Percentiles rank a stretch among this genome's conserved stretches.
Evolutionary conservation across 2,329 filamentous ascomycete genomes (phyloP).

Genomic region (Arthrobotrys conoides): DNA sequence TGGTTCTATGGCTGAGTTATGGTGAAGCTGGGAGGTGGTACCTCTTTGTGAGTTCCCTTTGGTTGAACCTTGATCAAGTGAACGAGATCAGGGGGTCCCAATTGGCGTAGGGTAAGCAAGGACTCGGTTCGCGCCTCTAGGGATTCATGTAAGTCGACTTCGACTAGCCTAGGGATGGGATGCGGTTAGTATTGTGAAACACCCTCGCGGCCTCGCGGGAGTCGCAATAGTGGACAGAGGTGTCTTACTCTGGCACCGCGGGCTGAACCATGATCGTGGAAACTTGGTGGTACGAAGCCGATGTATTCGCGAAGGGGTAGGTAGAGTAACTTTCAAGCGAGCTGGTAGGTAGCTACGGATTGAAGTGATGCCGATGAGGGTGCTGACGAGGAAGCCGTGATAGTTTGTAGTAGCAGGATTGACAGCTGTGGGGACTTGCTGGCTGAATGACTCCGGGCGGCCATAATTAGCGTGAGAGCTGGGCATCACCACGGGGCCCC

Average conservation of each 20-base stretch:
- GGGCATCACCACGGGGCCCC: slow-evolving; percentile 11
- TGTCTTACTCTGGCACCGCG: slow-evolving; percentile 61
- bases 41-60: slow-evolving; percentile 64
- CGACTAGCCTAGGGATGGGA: slow-evolving; percentile 79
- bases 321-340: slow-evolving; percentile 7
- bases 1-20: slow-evolving; percentile 3
- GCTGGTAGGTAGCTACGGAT: slow-evolving; percentile 1
- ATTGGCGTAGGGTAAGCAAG: slow-evolving; percentile 85
- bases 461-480: slow-evolving; percentile 14
- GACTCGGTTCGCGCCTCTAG: slow-evolving; percentile 94
- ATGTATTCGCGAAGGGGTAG: slow-evolving; percentile 13
- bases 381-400: slow-evolving; percentile 16
- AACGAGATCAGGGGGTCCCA: slow-evolving; percentile 94
- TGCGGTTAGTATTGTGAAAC: slow-evolving; percentile 9
- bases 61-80: slow-evolving; percentile 81
- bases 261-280: slow-evolving; percentile 56
- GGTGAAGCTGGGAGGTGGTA: slow-evolving; percentile 32
- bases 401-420: slow-evolving; percentile 14
- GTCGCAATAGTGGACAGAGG: slow-evolving; percentile 18
- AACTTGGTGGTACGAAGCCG: slow-evolving; percentile 26
- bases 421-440: slow-evolving; percentile 20
- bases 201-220: slow-evolving; percentile 10
- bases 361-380: slow-evolving; percentile 4
- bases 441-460: slow-evolving; percentile 16
- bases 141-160: slow-evolving; percentile 91